phyloP scores from a whole-genome alignment of 2,329 filamentous ascomycete genomes.

The Albifimbria verrucaria region DNA sequence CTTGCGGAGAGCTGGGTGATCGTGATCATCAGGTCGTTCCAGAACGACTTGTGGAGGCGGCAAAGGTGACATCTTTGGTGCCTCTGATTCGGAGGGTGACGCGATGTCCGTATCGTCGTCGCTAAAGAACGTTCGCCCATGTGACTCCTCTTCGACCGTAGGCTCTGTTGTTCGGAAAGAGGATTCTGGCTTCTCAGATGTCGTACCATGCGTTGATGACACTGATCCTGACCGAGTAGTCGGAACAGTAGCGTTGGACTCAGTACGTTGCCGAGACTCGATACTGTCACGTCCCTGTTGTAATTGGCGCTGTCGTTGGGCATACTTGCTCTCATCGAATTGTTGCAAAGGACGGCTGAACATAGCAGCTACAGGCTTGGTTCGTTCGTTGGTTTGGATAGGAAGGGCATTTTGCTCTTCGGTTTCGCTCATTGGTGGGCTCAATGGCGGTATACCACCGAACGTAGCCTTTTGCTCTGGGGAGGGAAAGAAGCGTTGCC shows the following conservation, averaged over 20 bases:
- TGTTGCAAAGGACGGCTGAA: constrained; percentile 68
- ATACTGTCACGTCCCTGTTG: constrained; percentile 70
- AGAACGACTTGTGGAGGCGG: constrained; percentile 34
- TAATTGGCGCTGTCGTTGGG: constrained; percentile 77
- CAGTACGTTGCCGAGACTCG: constrained; percentile 40
- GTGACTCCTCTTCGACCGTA: constrained; percentile 28
- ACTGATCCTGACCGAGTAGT: constrained; percentile 42
- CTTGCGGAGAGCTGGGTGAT: constrained; percentile 53
- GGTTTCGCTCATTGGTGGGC: constrained; percentile 63
- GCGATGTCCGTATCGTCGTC: constrained; percentile 38
- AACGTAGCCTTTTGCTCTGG: constrained; percentile 28
- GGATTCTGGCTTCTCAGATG: constrained; percentile 28
- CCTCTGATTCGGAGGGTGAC: not conserved
- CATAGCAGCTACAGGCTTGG: constrained; percentile 72
- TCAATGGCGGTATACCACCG: constrained; percentile 36
- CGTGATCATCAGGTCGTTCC: constrained; percentile 47
- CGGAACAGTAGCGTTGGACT: constrained; percentile 39
- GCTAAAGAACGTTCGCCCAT: constrained; percentile 39
- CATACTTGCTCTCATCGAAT: constrained; percentile 83
- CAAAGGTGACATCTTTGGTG: constrained; percentile 2
- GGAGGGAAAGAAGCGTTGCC: constrained; percentile 30
- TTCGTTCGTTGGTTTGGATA: constrained; percentile 71
- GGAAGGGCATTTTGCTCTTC: constrained; percentile 64
- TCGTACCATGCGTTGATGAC: constrained; percentile 38
- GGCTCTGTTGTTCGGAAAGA: constrained; percentile 24